These are phyloP conservation scores for Rhodotorula mucilaginosa DNA, from an alignment of 1,284 basidiomycete genomes.

Conservation along the genomic window DNA sequence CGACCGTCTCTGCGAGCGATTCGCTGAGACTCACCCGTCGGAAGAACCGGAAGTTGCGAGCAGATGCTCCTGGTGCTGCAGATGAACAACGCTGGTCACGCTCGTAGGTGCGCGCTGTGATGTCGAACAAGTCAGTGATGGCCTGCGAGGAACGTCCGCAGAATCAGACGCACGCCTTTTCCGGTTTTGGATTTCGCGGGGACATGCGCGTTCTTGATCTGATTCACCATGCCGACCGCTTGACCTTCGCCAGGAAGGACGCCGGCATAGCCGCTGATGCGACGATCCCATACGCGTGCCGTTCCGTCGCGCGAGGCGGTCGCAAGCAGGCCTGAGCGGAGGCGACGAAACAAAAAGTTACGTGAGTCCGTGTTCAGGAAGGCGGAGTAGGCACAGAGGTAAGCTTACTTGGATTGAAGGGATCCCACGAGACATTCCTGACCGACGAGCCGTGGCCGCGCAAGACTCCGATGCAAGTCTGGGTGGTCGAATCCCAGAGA, in stretches of 20 bases:
- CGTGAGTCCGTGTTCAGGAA: neutral
- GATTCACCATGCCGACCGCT: constrained; percentile 31
- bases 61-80: constrained; percentile 40
- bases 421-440: constrained; percentile 43
- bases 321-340: constrained; percentile 38
- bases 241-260: neutral
- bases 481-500: constrained; percentile 38
- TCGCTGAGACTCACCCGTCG: constrained; percentile 28
- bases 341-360: neutral
- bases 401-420: constrained; percentile 36
- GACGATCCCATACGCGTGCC: constrained; percentile 43
- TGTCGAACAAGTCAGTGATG: too few species aligned
- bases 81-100: constrained; percentile 40
- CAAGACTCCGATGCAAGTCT: constrained; percentile 26
- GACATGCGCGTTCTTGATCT: constrained; percentile 42
- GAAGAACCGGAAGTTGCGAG: constrained; percentile 43
- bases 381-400: neutral
- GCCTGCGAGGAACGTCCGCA: too few species aligned
- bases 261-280: constrained; percentile 26
- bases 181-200: constrained; percentile 15
- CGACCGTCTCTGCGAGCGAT: neutral
- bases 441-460: constrained; percentile 42
- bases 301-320: constrained; percentile 44
- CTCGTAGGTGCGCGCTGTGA: constrained; percentile 34
- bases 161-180: constrained; percentile 14